A percentile compares a stretch with the other conserved stretches of the same genome.
phyloP scores from a whole-genome alignment of 306 rosid genomes.

The Acmispon strigosus region DNA sequence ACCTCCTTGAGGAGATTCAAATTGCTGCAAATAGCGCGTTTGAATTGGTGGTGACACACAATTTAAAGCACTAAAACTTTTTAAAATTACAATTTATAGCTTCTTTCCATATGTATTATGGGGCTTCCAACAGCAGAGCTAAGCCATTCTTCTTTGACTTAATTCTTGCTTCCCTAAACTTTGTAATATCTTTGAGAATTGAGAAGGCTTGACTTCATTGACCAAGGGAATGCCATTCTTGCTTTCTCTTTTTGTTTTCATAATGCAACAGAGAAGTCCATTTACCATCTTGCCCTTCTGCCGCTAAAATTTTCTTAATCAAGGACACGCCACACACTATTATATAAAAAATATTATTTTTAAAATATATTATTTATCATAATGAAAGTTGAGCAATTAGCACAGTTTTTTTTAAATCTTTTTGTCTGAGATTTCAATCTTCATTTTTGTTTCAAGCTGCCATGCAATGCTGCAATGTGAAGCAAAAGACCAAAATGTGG shows the following conservation, averaged over 20 bases:
- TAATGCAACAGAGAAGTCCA: background rate
- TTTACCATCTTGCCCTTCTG: background rate
- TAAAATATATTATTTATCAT: conserved; percentile 6
- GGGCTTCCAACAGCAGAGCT: too few species aligned
- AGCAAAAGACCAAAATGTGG: conserved; percentile 30
- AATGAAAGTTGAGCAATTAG: conserved; percentile 16
- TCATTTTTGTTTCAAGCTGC: conserved; percentile 7
- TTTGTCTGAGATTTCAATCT: conserved; percentile 10
- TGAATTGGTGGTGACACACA: too few species aligned
- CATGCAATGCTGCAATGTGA: conserved; percentile 20
- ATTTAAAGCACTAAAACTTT: too few species aligned
- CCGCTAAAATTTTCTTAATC: conserved; percentile 2
- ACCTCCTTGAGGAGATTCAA: too few species aligned
- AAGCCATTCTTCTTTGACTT: too few species aligned
- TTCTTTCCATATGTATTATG: too few species aligned
- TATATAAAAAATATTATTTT: too few species aligned
- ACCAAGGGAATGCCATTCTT: background rate
- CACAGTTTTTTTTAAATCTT: background rate
- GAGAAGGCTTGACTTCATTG: conserved; percentile 10
- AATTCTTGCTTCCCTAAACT: too few species aligned
- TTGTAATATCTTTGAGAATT: background rate
- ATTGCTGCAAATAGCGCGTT: too few species aligned
- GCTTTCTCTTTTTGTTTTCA: background rate
- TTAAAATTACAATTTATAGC: too few species aligned
- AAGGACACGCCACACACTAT: background rate